Percentiles rank a stretch among this genome's conserved stretches.
phyloP scores from a whole-genome alignment of 495 filamentous ascomycete species.

The Aspergillus nanangensis region DNA sequence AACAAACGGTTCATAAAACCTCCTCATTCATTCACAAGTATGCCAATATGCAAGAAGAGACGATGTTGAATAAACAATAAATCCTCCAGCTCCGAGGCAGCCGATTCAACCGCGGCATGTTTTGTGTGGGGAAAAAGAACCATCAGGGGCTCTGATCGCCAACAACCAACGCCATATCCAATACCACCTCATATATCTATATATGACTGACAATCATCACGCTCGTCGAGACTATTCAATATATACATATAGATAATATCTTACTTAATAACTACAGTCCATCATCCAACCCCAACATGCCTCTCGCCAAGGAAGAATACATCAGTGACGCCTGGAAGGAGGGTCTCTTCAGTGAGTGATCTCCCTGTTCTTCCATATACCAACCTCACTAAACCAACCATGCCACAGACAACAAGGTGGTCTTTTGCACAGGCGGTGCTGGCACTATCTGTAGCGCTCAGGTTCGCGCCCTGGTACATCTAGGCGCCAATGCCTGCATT shows the following conservation, averaged over 20 bases:
- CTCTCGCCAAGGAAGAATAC: slow-evolving; percentile 66
- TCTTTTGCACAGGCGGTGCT: slow-evolving; percentile 93
- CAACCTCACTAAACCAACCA: no score
- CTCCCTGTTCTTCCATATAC: neutral
- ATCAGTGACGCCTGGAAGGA: slow-evolving; percentile 79
- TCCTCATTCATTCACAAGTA: no score
- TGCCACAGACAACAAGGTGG: slow-evolving; percentile 72
- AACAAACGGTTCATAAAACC: no score
- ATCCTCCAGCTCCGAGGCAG: no score
- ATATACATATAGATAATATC: no score
- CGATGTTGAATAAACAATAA: no score
- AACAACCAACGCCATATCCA: no score
- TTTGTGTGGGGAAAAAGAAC: no score
- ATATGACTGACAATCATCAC: neutral
- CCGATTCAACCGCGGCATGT: no score
- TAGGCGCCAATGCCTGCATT: slow-evolving; percentile 92
- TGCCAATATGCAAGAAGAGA: no score
- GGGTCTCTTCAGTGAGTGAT: slow-evolving; percentile 67
- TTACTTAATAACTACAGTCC: neutral
- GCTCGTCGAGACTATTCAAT: neutral
- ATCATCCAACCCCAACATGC: slow-evolving; percentile 28
- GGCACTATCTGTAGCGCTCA: slow-evolving; percentile 93
- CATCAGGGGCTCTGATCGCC: no score
- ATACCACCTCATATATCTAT: no score
- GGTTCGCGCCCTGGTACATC: slow-evolving; percentile 82